These are phyloP conservation scores for Nothophoma quercina DNA, from an alignment of 2,329 filamentous ascomycete species.

Conservation along the genomic window DNA sequence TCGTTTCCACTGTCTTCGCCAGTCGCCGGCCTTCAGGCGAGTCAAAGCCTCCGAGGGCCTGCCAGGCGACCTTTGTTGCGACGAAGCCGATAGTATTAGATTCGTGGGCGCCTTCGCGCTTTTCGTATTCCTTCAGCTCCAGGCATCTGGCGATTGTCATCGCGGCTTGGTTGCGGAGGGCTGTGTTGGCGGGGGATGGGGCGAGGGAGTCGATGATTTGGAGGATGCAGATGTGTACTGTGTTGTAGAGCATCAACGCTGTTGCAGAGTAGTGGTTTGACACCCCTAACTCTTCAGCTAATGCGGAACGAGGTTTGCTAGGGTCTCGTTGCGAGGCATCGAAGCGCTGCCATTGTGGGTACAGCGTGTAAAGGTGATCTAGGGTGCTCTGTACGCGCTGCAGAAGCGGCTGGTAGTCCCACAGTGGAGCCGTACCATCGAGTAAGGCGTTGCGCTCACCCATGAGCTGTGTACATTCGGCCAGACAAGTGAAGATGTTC, in stretches of 20 bases:
- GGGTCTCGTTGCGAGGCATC: conserved; percentile 23
- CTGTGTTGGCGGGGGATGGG: conserved; percentile 22
- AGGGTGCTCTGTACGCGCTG: conserved; percentile 11
- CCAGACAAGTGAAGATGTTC: conserved; percentile 31
- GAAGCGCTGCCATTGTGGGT: conserved; percentile 19
- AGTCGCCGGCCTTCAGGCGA: conserved; percentile 32
- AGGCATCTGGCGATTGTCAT: conserved; percentile 29
- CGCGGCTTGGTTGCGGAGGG: conserved; percentile 28
- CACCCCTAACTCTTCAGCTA: conserved; percentile 23
- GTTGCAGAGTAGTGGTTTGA: conserved; percentile 32
- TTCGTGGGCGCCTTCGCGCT: conserved; percentile 21
- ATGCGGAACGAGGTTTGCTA: conserved; percentile 1
- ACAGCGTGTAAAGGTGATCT: conserved; percentile 16
- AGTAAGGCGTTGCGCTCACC: conserved; percentile 18
- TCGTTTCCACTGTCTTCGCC: conserved; percentile 11
- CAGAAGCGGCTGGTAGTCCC: conserved; percentile 14
- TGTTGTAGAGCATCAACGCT: conserved; percentile 37
- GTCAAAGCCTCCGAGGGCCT: conserved; percentile 32
- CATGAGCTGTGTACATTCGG: conserved; percentile 34
- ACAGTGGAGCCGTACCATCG: neutral
- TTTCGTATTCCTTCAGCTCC: conserved; percentile 30
- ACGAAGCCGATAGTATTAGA: conserved; percentile 37
- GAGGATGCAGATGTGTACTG: conserved; percentile 29
- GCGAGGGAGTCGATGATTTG: conserved; percentile 29
- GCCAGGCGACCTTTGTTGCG: conserved; percentile 38